Percentiles rank a stretch among this genome's conserved stretches.
These are phyloP conservation scores for Microcos paniculata DNA, from an alignment of 345 rosid species.

Conservation along the genomic window DNA sequence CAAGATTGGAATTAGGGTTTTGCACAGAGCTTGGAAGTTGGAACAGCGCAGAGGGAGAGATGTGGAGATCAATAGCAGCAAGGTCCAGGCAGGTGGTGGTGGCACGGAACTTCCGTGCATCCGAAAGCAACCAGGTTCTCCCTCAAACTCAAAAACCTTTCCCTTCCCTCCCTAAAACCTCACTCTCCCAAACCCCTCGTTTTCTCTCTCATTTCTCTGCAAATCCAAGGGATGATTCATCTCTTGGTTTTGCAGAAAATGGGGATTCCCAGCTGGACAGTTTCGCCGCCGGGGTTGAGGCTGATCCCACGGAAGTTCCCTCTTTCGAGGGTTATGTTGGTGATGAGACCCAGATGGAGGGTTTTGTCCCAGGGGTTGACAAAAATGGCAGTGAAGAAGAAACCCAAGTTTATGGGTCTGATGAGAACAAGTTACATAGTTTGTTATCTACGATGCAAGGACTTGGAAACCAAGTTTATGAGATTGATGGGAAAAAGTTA, in stretches of 20 bases:
- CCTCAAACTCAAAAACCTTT: slow-evolving; percentile 18
- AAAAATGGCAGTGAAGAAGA: slow-evolving; percentile 1
- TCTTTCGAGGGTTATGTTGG: slow-evolving; percentile 9
- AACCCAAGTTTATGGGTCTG: slow-evolving; percentile 35
- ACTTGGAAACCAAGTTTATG: too few species aligned
- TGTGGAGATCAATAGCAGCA: slow-evolving; percentile 60
- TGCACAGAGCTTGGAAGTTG: neutral
- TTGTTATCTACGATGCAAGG: slow-evolving; percentile 62
- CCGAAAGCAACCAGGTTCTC: slow-evolving; percentile 30
- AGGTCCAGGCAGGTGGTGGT: slow-evolving; percentile 32
- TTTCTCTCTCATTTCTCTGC: slow-evolving; percentile 34
- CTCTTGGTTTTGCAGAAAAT: slow-evolving; percentile 10
- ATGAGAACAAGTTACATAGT: slow-evolving; percentile 48
- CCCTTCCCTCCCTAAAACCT: slow-evolving; percentile 23
- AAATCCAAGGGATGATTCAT: slow-evolving; percentile 25
- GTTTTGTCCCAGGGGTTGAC: neutral
- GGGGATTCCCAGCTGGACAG: slow-evolving; percentile 9
- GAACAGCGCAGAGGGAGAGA: slow-evolving; percentile 12
- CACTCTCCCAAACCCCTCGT: slow-evolving; percentile 28
- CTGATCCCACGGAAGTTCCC: slow-evolving; percentile 9
- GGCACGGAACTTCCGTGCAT: slow-evolving; percentile 27
- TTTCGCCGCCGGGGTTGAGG: neutral
- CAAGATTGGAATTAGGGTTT: neutral
- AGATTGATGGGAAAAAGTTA: slow-evolving; percentile 48
- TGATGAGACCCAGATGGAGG: slow-evolving; percentile 19